Conservation (phyloP, 257 asterid species). For the Fraxinus americana region DNA sequence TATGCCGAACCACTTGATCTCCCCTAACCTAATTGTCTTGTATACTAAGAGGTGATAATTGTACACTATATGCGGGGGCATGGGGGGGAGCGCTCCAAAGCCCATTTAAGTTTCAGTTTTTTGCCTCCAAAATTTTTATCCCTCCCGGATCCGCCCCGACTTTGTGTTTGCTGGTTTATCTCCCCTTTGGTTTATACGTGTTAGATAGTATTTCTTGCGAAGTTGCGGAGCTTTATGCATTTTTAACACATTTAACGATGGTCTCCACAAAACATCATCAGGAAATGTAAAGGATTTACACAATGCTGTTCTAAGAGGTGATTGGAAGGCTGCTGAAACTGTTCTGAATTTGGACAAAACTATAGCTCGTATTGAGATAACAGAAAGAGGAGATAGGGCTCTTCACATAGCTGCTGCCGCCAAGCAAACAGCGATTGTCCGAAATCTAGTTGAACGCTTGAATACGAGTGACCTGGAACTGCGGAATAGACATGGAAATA, state of each 20-base stretch:
- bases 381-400: constrained; percentile 13
- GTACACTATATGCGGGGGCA: no score
- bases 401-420: constrained; percentile 29
- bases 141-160: no score
- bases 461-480: not conserved
- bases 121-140: no score
- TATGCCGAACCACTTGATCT: no score
- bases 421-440: not conserved
- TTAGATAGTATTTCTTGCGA: no score
- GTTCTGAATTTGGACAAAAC: not conserved
- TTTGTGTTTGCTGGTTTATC: no score
- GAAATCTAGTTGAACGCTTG: constrained; percentile 4
- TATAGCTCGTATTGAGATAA: not conserved
- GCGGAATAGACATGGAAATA: not conserved
- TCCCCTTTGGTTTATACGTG: no score
- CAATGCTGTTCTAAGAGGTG: constrained; percentile 21
- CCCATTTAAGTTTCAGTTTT: no score
- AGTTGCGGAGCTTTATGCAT: no score
- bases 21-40: no score
- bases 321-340: constrained; percentile 17
- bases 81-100: no score
- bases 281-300: not conserved
- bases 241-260: not conserved
- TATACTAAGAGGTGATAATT: no score
- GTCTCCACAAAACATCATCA: not conserved